Conservation (phyloP, 352 stramenopile species). For the Pythium oligandrum region DNA sequence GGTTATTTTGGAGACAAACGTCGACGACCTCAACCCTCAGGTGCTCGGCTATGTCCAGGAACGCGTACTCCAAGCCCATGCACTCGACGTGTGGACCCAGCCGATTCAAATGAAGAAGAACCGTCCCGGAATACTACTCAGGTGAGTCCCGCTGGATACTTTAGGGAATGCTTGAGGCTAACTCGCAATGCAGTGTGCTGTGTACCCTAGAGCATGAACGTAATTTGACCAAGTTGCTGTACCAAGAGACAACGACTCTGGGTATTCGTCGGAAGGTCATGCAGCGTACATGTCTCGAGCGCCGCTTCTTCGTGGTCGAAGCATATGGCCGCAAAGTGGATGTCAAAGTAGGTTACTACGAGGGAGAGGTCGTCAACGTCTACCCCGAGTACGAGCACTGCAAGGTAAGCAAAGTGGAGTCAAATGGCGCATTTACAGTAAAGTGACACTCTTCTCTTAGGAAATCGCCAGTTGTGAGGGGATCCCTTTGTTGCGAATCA, state of each 20-base stretch:
- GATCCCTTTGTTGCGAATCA: conserved; percentile 49
- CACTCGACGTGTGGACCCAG: conserved; percentile 86
- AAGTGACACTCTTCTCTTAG: conserved; percentile 10
- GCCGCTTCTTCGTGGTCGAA: conserved; percentile 42
- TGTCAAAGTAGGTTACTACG: conserved; percentile 57
- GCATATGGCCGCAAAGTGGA: conserved; percentile 41
- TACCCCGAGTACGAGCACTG: conserved; percentile 85
- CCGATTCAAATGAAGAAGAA: conserved; percentile 93
- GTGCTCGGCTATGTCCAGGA: conserved; percentile 77
- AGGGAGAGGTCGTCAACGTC: conserved; percentile 51
- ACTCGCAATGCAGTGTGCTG: conserved; percentile 45
- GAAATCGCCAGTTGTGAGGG: conserved; percentile 33
- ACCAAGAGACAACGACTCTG: conserved; percentile 86
- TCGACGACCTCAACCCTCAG: conserved; percentile 90
- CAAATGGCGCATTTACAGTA: not conserved
- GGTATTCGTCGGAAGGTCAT: conserved; percentile 74
- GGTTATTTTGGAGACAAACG: conserved; percentile 83
- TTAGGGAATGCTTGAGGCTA: not conserved
- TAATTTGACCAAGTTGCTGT: conserved; percentile 54
- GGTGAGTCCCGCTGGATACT: conserved; percentile 21
- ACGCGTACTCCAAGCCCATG: conserved; percentile 50
- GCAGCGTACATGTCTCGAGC: conserved; percentile 47
- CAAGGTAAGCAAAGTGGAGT: conserved; percentile 24
- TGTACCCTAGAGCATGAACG: conserved; percentile 55
- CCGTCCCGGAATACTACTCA: conserved; percentile 67